Base-by-base conservation (phyloP, 192 early-diverging fungal species). In the Borealophlyctis nickersoniae region DNA sequence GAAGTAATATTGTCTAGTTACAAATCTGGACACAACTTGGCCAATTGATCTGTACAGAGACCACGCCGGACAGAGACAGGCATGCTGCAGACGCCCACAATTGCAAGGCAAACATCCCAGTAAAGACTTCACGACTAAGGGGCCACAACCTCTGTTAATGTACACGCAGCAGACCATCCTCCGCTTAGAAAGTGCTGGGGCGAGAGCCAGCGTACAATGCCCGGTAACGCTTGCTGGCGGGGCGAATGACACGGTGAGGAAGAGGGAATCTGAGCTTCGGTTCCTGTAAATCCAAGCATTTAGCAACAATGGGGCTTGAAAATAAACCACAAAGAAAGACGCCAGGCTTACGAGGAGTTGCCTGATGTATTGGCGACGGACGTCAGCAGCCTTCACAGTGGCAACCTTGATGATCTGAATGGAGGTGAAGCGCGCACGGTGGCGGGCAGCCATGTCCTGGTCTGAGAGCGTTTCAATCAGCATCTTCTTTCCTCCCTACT, bases 391-490 rank as follows among this genome's bases (percentile, higher is more conserved):
- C 81, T 88, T 89, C 39, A 99, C 90, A 70, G 89, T 88, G 48
- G 89, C 92, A 66, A 99, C 94, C 67, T 94, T 94, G 83, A 99
- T 94, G 88, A 99, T 94, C 85, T 99, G 97, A 81, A 98, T 88
- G 48, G 94, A 95, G 81, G 80, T 76, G 85, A 96, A 98, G 63
- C 96, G 92, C 60, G 95, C 93, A 83, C 95, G 92, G 82, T 97
- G 96, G 73, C 92, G 93, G 57, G 96, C 90, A 70, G 96, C 94
- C 96, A 98, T 96, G 82, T 98, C 94, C 83, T 93, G 91, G 89
- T 94, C 81, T 87, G 66, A 31, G 45, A 35, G 7, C 4, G 26
- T 28, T 13, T 5, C 26, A 7, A 26, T 53, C 11, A 53, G 52
- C 26, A 22, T 53, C 16, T 5, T 5, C 11, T 23, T 13, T 26